These are phyloP conservation scores for Collybia sordida DNA, from an alignment of 768 basidiomycete genomes.

Conservation along the genomic window DNA sequence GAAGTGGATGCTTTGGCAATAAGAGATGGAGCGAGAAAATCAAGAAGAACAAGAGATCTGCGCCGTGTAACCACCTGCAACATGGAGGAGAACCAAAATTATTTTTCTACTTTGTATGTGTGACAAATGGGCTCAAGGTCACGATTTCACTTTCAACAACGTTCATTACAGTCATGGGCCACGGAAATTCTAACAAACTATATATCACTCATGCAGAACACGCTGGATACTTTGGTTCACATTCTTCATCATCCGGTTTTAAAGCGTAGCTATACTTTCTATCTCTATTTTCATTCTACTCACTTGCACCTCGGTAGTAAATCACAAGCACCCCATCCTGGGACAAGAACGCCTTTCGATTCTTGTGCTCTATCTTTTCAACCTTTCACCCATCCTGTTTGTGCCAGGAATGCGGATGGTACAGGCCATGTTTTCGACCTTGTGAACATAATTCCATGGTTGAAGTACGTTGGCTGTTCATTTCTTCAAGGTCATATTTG, in stretches of 20 bases:
- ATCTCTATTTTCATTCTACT: conserved; percentile 6
- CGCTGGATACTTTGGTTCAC: conserved; percentile 75
- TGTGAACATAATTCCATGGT: conserved; percentile 91
- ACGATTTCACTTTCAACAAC: background rate
- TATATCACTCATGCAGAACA: conserved; percentile 92
- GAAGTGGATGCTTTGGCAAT: conserved; percentile 16
- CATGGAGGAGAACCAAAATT: background rate
- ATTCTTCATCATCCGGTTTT: conserved; percentile 76
- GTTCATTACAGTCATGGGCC: conserved; percentile 55
- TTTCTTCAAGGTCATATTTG: conserved; percentile 1
- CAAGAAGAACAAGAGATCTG: conserved; percentile 30
- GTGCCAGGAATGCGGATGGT: conserved; percentile 79
- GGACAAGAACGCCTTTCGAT: conserved; percentile 77
- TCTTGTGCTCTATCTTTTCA: conserved; percentile 92
- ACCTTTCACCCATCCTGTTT: conserved; percentile 86
- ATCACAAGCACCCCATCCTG: conserved; percentile 63
- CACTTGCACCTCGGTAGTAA: conserved; percentile 44
- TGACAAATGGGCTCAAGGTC: background rate
- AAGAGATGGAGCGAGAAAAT: conserved; percentile 43
- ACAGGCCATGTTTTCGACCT: conserved; percentile 84
- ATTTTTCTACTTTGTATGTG: conserved; percentile 2
- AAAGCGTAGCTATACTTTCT: conserved; percentile 46
- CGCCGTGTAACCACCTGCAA: conserved; percentile 16
- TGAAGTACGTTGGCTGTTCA: conserved; percentile 65
- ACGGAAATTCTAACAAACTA: conserved; percentile 84